Conservation (phyloP, 352 stramenopile species). For the Phytophthora pistaciae region DNA sequence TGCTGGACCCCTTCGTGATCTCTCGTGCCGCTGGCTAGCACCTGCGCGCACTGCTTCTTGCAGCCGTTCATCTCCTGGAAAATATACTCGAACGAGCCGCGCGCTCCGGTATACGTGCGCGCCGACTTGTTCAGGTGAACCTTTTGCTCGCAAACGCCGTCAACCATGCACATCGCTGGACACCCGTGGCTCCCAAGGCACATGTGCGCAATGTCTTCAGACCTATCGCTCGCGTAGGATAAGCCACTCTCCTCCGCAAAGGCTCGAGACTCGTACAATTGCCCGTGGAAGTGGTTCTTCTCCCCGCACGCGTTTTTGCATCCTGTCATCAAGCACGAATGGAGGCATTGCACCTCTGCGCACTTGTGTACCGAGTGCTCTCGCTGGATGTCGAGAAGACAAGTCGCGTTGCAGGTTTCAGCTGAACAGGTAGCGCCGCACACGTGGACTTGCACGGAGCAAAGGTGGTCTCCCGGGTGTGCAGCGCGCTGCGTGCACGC, state of each 20-base stretch:
- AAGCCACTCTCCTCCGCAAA: constrained; percentile 38
- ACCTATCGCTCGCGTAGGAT: no score
- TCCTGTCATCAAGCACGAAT: constrained; percentile 56
- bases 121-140: constrained; percentile 63
- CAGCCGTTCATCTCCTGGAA: constrained; percentile 48
- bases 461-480: constrained; percentile 43
- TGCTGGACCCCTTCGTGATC: not conserved
- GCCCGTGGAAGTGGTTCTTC: constrained; percentile 68
- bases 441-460: constrained; percentile 60
- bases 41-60: constrained; percentile 38
- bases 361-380: constrained; percentile 64
- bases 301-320: constrained; percentile 49
- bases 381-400: constrained; percentile 53
- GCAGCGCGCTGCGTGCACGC: constrained; percentile 49
- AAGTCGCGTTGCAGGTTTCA: constrained; percentile 40
- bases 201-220: constrained; percentile 3
- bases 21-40: constrained; percentile 19
- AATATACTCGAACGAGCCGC: constrained; percentile 63
- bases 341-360: constrained; percentile 52
- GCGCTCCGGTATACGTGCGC: constrained; percentile 54
- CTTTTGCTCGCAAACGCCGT: constrained; percentile 70
- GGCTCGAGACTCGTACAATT: constrained; percentile 10
- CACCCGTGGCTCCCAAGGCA: not conserved
- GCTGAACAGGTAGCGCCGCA: constrained; percentile 59
- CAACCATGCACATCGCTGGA: not conserved